Base-by-base conservation (phyloP, 371 early-diverging fungal genomes). In the Rhizomucor pusillus region DNA sequence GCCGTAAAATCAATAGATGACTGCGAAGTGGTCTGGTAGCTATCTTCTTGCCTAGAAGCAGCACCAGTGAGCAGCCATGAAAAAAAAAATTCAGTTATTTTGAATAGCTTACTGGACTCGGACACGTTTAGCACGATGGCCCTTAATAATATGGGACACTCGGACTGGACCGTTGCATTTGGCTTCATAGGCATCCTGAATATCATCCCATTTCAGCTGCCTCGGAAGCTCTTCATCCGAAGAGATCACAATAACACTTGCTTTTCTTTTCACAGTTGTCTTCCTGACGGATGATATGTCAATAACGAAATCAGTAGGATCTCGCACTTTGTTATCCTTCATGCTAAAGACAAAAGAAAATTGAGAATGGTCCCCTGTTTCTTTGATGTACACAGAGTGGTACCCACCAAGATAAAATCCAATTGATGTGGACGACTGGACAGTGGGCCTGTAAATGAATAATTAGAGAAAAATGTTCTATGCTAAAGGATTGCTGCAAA, bases 191-290 rank as follows among this genome's bases (percentile, higher is more conserved):
- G 18, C 22, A 43, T 41, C 62, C 16, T 40, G 24, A 19, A 62
- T 48, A n/a, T 47, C 43, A 37, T 62, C 53, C 57, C 56, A 48
- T 16, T 57, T 47, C 11, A 57, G 18, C 40, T 62, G 62, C 9
- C 55, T 36, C 24, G 61, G 61, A 19, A 51, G 18, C 20, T 62
- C 57, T 13, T 62, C 62, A 41, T 60, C 51, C 1, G 55, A 54
- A 9, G 46, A 47, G 13, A 47, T 33, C 9, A 24, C 2, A 19
- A 50, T 41, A 18, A 45, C 16, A 29, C 29, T 29, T 29, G 29
- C 29, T 29, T 29, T 29, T 29, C 29, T 3, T 29, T 29, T 29
- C n/a, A 41, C 13, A 13, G 13, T 39, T 6, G 40, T 25, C 33
- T 41, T 37, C 11, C 9, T 41, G 19, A 41, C 14, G 4, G 39